Evolutionary conservation across 305 asterid species (phyloP).

Genomic region (Nicotiana rustica): DNA sequence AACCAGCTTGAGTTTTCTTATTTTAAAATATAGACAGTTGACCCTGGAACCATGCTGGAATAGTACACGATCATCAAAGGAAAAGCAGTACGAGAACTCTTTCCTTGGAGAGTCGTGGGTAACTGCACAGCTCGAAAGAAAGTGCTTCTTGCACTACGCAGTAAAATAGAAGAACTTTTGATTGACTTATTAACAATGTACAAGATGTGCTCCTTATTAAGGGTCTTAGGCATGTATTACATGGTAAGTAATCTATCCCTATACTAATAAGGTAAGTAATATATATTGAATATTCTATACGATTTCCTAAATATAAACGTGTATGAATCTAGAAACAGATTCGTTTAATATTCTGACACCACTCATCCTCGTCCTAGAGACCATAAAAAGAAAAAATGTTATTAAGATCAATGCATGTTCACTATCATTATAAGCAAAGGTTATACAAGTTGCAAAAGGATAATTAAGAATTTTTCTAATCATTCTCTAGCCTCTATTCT

Average conservation of each 20-base stretch:
- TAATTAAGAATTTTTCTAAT: slow-evolving; percentile 12
- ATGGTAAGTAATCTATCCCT: background rate
- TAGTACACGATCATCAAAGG: background rate
- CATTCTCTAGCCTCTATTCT: background rate
- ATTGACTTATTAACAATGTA: background rate
- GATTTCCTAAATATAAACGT: background rate
- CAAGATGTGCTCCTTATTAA: background rate
- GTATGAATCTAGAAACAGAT: slow-evolving; percentile 24
- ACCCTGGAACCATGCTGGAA: background rate
- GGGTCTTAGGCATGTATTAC: background rate
- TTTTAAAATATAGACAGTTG: background rate
- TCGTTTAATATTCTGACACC: background rate
- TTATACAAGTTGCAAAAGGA: background rate
- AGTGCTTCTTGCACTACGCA: background rate
- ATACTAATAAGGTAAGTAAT: background rate
- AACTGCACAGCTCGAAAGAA: background rate
- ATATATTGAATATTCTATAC: background rate
- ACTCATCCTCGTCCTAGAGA: slow-evolving; percentile 6
- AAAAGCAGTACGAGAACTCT: background rate
- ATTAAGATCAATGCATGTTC: slow-evolving; percentile 5
- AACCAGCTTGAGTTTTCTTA: background rate
- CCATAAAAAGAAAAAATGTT: slow-evolving; percentile 11
- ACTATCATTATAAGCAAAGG: slow-evolving; percentile 21
- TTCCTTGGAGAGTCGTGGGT: background rate
- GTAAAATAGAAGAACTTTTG: background rate